Conservation (phyloP, 2,329 filamentous ascomycete species). For the Hirsutella thompsonii region DNA sequence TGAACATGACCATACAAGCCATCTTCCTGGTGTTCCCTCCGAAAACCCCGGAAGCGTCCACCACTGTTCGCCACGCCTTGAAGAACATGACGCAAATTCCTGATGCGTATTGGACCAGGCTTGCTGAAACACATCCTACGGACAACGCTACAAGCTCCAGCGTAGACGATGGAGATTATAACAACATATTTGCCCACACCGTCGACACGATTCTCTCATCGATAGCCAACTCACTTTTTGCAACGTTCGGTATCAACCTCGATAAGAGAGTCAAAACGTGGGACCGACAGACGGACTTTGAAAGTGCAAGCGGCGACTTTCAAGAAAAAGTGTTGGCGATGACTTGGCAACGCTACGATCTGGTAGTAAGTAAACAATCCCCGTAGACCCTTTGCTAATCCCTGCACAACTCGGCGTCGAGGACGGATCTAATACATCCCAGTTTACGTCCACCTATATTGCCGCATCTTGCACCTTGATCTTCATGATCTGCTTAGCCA, state of each 20-base stretch:
- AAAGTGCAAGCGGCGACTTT: neutral
- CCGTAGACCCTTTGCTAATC: neutral
- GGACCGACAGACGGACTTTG: conserved; percentile 2
- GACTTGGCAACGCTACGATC: conserved; percentile 1
- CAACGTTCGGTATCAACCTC: conserved; percentile 18
- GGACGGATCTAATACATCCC: neutral
- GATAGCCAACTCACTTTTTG: conserved; percentile 17
- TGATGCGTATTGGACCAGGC: conserved; percentile 14
- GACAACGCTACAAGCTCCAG: conserved; percentile 2
- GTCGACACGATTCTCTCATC: conserved; percentile 7
- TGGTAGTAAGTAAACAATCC: neutral
- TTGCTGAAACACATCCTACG: conserved; percentile 5
- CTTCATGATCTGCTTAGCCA: conserved; percentile 17
- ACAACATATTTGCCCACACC: conserved; percentile 2
- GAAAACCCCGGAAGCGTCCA: conserved; percentile 9
- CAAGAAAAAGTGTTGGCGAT: neutral
- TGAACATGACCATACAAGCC: conserved; percentile 6
- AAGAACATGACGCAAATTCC: conserved; percentile 15
- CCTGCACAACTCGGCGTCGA: too few relatives aligned
- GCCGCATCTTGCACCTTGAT: conserved; percentile 16
- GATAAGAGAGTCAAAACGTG: conserved; percentile 8
- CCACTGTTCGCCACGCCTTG: conserved; percentile 12
- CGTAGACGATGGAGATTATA: neutral
- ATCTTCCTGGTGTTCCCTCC: conserved; percentile 16
- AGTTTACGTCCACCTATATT: conserved; percentile 23